These are phyloP conservation scores for Ambrosia hybrid DNA, from an alignment of 140 eudicot species.

Conservation along the genomic window DNA sequence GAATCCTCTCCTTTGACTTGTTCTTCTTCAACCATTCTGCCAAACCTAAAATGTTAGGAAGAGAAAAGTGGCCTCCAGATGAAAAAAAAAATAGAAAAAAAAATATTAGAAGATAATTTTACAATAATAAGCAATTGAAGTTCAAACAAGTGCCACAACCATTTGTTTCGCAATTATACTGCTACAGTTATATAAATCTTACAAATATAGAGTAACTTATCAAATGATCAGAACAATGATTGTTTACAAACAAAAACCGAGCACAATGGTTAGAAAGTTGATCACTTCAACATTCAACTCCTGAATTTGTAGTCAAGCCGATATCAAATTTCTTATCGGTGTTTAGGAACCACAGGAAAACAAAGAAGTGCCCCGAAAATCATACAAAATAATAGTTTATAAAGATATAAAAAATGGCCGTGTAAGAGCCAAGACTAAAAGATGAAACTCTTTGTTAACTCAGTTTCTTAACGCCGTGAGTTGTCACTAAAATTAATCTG, in stretches of 20 bases:
- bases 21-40: constrained; percentile 62
- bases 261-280: background rate
- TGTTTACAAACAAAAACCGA: background rate
- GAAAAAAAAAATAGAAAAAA: too few species aligned
- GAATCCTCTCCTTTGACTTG: constrained; percentile 19
- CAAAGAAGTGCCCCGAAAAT: too few species aligned
- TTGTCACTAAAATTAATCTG: background rate
- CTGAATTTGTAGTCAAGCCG: background rate
- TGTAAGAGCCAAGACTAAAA: too few species aligned
- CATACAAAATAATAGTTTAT: too few species aligned
- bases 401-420: too few species aligned
- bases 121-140: background rate
- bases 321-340: background rate
- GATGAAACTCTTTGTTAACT: too few species aligned
- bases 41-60: background rate
- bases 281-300: too few species aligned
- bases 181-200: background rate
- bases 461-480: background rate
- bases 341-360: background rate
- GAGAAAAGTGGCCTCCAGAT: background rate
- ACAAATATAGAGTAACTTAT: background rate
- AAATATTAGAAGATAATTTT: too few species aligned
- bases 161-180: background rate
- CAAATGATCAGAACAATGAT: background rate
- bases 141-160: background rate